A percentile compares a stretch with the other conserved stretches of the same genome.
phyloP scores from a whole-genome alignment of 2,329 filamentous ascomycete species.

The Boeremia lycopersici region DNA sequence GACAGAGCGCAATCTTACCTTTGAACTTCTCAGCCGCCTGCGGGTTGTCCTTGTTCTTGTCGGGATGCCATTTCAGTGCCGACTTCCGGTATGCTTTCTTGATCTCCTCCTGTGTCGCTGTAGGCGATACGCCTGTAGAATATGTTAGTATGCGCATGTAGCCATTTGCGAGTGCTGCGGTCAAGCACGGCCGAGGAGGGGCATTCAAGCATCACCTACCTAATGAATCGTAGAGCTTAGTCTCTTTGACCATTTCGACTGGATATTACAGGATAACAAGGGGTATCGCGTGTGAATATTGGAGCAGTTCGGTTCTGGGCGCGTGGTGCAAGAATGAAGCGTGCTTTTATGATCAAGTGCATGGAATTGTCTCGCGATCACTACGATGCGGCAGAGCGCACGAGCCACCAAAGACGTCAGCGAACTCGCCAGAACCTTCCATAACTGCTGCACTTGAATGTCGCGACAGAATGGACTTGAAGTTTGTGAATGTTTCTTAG shows the following conservation, averaged over 20 bases:
- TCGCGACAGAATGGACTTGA: slow-evolving; percentile 4
- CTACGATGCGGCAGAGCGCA: slow-evolving; percentile 24
- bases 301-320: slow-evolving; percentile 13
- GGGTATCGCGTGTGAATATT: slow-evolving; percentile 22
- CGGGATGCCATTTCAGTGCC: slow-evolving; percentile 90
- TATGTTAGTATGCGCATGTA: slow-evolving; percentile 27
- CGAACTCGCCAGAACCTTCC: slow-evolving; percentile 49
- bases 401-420: slow-evolving; percentile 34
- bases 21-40: slow-evolving; percentile 93
- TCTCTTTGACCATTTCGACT: slow-evolving; percentile 84
- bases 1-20: slow-evolving; percentile 50
- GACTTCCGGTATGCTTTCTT: slow-evolving; percentile 95
- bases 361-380: slow-evolving; percentile 37
- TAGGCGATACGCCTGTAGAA: slow-evolving; percentile 67
- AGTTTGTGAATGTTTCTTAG: slow-evolving; percentile 18
- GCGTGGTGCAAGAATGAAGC: slow-evolving; percentile 28
- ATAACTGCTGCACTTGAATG: slow-evolving; percentile 4
- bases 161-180: slow-evolving; percentile 13
- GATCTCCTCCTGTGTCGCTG: slow-evolving; percentile 88
- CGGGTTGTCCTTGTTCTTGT: slow-evolving; percentile 96
- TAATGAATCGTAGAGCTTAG: slow-evolving; percentile 90
- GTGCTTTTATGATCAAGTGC: slow-evolving; percentile 38
- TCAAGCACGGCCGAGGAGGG: slow-evolving; percentile 28
- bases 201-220: slow-evolving; percentile 45
- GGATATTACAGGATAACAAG: slow-evolving; percentile 8